A percentile compares a stretch with the other conserved stretches of the same genome.
Evolutionary conservation across 2,329 filamentous ascomycete species (phyloP).

Genomic region (Fusarium ramigenum): DNA sequence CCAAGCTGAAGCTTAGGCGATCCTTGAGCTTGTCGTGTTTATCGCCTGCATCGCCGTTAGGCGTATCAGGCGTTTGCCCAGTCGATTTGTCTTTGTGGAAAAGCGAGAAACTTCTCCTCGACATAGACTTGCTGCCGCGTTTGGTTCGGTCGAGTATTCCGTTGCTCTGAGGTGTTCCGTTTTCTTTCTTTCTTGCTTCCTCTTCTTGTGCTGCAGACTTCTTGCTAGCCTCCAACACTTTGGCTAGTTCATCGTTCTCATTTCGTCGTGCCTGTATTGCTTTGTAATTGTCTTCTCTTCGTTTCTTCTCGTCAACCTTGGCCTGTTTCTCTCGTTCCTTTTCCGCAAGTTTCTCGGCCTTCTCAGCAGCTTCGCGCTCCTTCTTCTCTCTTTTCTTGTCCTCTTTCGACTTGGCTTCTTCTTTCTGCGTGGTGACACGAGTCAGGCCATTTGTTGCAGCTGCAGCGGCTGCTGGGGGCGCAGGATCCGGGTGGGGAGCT

Average conservation of each 20-base stretch:
- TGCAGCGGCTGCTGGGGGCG: constrained; percentile 25
- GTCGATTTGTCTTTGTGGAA: constrained; percentile 61
- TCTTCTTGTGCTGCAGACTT: constrained; percentile 66
- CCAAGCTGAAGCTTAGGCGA: constrained; percentile 72
- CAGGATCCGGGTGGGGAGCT: constrained; percentile 22
- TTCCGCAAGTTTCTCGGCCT: constrained; percentile 64
- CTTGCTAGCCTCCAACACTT: constrained; percentile 73
- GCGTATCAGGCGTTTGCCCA: constrained; percentile 34
- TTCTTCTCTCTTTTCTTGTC: constrained; percentile 75
- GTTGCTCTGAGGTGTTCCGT: constrained; percentile 47
- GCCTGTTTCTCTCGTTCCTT: constrained; percentile 52
- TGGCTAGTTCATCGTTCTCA: constrained; percentile 70
- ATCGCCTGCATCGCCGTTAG: constrained; percentile 36
- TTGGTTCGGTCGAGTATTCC: constrained; percentile 72
- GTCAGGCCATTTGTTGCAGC: constrained; percentile 30
- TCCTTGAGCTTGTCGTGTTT: constrained; percentile 67
- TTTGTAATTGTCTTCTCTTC: constrained; percentile 64
- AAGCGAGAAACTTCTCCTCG: constrained; percentile 78
- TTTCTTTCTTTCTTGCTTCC: constrained; percentile 52
- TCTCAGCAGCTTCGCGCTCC: constrained; percentile 66
- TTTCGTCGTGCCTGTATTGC: constrained; percentile 62
- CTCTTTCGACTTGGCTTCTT: constrained; percentile 61
- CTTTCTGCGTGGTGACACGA: constrained; percentile 38
- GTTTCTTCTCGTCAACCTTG: constrained; percentile 54
- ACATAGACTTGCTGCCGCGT: constrained; percentile 80